Conservation (phyloP, 2,329 filamentous ascomycete genomes). For the Lizonia empirigonia region DNA sequence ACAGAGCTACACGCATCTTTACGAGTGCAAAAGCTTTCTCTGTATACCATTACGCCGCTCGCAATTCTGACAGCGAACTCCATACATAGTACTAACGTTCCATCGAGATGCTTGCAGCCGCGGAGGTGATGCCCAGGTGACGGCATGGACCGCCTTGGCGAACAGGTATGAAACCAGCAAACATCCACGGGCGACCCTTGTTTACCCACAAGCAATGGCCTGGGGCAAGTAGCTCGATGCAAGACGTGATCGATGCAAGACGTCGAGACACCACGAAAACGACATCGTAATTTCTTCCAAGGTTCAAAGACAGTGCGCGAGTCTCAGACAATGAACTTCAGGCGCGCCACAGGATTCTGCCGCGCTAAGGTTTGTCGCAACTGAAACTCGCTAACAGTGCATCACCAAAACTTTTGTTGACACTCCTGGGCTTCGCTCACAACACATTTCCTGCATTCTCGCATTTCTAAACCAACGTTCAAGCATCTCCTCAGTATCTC, state of each 20-base stretch:
- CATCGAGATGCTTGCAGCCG: neutral
- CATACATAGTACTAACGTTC: neutral
- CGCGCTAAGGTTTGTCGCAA: constrained; percentile 8
- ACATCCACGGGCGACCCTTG: neutral
- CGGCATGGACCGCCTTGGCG: constrained; percentile 11
- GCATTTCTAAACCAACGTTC: neutral
- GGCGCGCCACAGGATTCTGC: constrained; percentile 14
- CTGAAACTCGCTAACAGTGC: constrained; percentile 17
- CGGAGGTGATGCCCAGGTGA: neutral
- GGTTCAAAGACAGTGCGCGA: neutral
- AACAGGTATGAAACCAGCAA: constrained; percentile 1
- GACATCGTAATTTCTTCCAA: neutral
- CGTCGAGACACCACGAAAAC: neutral
- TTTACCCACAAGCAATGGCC: constrained; percentile 3
- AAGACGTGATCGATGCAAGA: too few relatives aligned
- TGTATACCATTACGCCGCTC: neutral
- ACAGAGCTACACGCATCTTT: neutral
- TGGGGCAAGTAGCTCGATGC: neutral
- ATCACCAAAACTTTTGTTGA: constrained; percentile 13
- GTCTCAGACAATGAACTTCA: constrained; percentile 11
- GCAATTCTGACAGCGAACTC: too few relatives aligned
- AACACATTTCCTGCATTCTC: neutral
- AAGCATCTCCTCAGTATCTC: neutral
- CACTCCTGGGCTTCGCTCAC: constrained; percentile 1
- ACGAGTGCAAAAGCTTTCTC: neutral